phyloP scores from a whole-genome alignment of 768 basidiomycete species.

The Phaeotremella skinneri region DNA sequence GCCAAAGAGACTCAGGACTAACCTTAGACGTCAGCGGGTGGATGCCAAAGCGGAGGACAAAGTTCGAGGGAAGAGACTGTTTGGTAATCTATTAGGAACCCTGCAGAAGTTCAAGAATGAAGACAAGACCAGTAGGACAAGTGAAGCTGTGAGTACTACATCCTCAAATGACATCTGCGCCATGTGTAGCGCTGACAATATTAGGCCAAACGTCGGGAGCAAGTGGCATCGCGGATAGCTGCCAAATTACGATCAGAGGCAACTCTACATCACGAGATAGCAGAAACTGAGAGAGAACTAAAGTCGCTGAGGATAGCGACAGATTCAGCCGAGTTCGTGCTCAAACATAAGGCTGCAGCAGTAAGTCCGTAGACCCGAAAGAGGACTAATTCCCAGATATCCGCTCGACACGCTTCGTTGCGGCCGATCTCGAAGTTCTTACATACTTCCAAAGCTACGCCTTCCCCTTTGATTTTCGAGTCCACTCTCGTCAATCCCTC shows the following conservation, averaged over 20 bases:
- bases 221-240: constrained; percentile 42
- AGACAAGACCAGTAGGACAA: constrained; percentile 40
- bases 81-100: constrained; percentile 50
- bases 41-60: constrained; percentile 42
- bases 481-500: constrained; percentile 38
- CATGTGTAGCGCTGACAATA: not conserved
- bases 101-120: constrained; percentile 49
- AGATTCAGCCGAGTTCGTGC: constrained; percentile 37
- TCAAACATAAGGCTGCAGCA: constrained; percentile 42
- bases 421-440: constrained; percentile 42
- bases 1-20: not conserved
- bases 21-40: constrained; percentile 37
- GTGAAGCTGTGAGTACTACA: constrained; percentile 38
- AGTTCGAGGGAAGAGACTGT: constrained; percentile 45
- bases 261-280: constrained; percentile 45
- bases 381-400: constrained; percentile 21
- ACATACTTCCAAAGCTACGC: constrained; percentile 36
- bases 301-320: constrained; percentile 39
- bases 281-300: constrained; percentile 42
- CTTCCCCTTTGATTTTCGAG: constrained; percentile 27
- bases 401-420: constrained; percentile 41
- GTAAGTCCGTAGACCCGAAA: constrained; percentile 27
- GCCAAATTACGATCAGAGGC: constrained; percentile 44
- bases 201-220: constrained; percentile 46
- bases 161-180: not conserved